These are phyloP conservation scores for Gracilariopsis chorda DNA, from an alignment of 23 red algal genomes.

Conservation along the genomic window DNA sequence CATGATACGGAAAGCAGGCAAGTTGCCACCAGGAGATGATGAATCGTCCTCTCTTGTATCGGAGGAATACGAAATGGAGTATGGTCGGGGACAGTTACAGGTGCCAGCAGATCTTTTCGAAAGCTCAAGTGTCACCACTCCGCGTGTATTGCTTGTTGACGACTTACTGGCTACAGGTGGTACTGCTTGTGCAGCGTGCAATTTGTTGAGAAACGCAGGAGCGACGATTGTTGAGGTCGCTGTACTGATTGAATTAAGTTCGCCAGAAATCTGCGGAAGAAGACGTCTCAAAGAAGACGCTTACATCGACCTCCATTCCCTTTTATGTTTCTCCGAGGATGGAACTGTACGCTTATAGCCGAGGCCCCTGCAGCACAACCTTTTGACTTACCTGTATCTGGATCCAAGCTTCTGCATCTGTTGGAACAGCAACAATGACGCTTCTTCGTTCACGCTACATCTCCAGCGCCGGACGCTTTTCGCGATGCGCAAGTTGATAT, in stretches of 20 bases:
- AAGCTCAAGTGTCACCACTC: constrained; percentile 17
- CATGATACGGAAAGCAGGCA: constrained; percentile 71
- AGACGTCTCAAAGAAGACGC: constrained; percentile 34
- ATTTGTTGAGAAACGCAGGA: constrained; percentile 33
- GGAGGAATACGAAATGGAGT: constrained; percentile 73
- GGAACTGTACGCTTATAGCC: too few species aligned
- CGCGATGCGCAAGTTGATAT: too few species aligned
- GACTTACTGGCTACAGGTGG: constrained; percentile 72
- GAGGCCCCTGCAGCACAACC: too few species aligned
- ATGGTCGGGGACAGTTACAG: constrained; percentile 52
- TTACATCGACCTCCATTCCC: constrained; percentile 37
- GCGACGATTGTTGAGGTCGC: constrained; percentile 67
- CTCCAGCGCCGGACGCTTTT: too few species aligned
- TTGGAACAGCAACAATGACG: too few species aligned
- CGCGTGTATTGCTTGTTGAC: constrained; percentile 64
- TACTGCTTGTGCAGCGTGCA: constrained; percentile 53
- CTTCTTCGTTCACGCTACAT: too few species aligned
- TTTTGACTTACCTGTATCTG: too few species aligned
- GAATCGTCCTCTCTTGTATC: constrained; percentile 14
- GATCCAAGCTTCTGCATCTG: too few species aligned
- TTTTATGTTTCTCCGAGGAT: constrained; percentile 15
- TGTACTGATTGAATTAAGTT: constrained; percentile 49
- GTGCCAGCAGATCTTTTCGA: constrained; percentile 30
- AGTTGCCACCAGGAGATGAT: constrained; percentile 36
- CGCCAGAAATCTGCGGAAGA: not conserved